Base-by-base conservation (phyloP, 2,329 filamentous ascomycete species). In the Fusarium ramigenum region DNA sequence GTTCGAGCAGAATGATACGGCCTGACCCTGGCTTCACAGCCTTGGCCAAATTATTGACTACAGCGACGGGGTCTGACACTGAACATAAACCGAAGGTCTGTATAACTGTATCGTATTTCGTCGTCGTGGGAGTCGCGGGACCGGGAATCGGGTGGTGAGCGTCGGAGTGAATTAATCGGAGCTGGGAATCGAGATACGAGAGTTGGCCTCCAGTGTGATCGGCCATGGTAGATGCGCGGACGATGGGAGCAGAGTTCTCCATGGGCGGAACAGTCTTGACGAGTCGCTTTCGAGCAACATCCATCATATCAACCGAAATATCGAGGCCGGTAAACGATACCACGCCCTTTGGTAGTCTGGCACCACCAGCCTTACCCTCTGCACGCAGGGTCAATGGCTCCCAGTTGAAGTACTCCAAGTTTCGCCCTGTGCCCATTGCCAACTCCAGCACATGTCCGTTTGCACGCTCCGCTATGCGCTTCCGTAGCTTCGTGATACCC, bases 11-110 rank as follows among this genome's bases (percentile, higher is more conserved):
- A 40, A 91, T 79, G 75, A 92, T 91, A 44, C 88, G 85, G 14
- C 90, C 90, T 14, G 86, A 87, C 8, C 83, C 84, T 18, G 88
- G 89, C 70, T 84, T 84, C 4, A 91, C 79, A 21, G 80, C 82
- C 14, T 82, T 79, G 2, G 88, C 88, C 77, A 92, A 83, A 78
- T 88, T 87, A 58, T 81, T 79, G 25, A 92, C 79, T 25, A 92
- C 83, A 34, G 78, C 79, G 15, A 86, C 84, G 2, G 90, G 90
- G 76, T 91, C 86, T 9, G 83, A 83, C 6, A 91, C 89, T 75
- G 87, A 90, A 81, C 90, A 92, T 32, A 92, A 84, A 9, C 89
- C 90, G 80, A 92, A 92, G 0, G 89, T 91, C 77, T 92, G 89
- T 36, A 92, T 78, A 42, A 92, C 82, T 4, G 89, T 91, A 80